Evolutionary conservation across 2,329 filamentous ascomycete genomes (phyloP).

Genomic region (Metarhizium anisopliae): DNA sequence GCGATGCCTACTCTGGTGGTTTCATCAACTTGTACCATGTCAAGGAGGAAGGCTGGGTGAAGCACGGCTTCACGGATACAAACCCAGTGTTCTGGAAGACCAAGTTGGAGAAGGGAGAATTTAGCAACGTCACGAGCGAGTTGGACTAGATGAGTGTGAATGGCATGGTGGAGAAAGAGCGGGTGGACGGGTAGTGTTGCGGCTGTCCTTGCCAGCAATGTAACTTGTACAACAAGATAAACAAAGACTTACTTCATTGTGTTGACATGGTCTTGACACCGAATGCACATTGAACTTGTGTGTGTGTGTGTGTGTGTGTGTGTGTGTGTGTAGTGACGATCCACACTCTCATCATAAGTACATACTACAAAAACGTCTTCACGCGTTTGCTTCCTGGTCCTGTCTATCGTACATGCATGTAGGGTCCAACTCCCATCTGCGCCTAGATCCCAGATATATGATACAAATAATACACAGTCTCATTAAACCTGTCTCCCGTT

Average conservation of each 20-base stretch:
- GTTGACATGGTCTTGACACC: background rate
- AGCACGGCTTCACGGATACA: constrained; percentile 96
- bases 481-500: too few species aligned
- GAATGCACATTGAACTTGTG: too few species aligned
- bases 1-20: constrained; percentile 97
- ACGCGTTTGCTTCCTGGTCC: too few species aligned
- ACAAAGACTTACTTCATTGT: background rate
- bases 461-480: background rate
- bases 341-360: too few species aligned
- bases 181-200: background rate
- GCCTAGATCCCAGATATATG: background rate
- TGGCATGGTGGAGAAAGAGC: background rate
- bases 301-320: too few species aligned
- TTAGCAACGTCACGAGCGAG: constrained; percentile 83
- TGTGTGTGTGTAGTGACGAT: too few species aligned
- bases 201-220: background rate
- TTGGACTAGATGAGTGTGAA: constrained; percentile 34
- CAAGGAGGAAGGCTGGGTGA: constrained; percentile 98
- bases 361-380: too few species aligned
- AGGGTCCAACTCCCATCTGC: background rate
- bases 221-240: constrained; percentile 7
- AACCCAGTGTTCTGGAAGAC: constrained; percentile 99
- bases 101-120: constrained; percentile 97
- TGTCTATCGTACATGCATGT: background rate
- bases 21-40: constrained; percentile 99